Conservation (phyloP, 148 eudicot species). For the Rhododendron ferrugineum region DNA sequence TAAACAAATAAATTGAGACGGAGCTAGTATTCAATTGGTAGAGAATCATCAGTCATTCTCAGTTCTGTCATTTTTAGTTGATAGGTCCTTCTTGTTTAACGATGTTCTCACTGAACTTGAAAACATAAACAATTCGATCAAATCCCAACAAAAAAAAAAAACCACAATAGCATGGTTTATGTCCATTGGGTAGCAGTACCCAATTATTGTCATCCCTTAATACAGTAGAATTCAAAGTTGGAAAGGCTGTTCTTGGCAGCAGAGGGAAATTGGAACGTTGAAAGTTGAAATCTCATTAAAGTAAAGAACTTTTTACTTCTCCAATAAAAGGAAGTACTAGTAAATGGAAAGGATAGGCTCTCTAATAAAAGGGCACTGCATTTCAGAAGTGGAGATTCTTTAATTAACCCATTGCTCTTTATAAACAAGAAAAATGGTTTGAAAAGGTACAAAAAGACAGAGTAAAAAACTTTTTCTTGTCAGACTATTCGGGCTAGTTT, state of each 20-base stretch:
- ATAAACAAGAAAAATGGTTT: constrained; percentile 1
- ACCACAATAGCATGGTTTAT: not conserved
- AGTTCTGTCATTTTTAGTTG: too few relatives aligned
- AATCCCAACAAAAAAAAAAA: not conserved
- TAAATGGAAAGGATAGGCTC: not conserved
- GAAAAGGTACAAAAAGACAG: not conserved
- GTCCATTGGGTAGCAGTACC: not conserved
- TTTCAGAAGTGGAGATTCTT: not conserved
- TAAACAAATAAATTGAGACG: too few relatives aligned
- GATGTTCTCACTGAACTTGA: too few relatives aligned
- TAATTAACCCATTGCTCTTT: not conserved
- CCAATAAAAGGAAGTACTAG: not conserved
- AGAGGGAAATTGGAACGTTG: constrained; percentile 1
- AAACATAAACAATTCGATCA: too few relatives aligned
- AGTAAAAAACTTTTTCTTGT: not conserved
- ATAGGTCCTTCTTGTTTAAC: too few relatives aligned
- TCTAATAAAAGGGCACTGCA: not conserved
- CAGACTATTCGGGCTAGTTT: too few relatives aligned
- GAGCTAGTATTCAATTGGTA: too few relatives aligned
- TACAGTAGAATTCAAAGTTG: not conserved
- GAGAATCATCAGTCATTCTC: too few relatives aligned
- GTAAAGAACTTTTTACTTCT: not conserved
- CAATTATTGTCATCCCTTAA: not conserved
- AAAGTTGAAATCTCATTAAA: not conserved
- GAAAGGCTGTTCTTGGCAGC: not conserved